Evolutionary conservation across 495 filamentous ascomycete genomes (phyloP), one percentile per base, ranked within the genome.

Genomic region (Daldinia vernicosa): DNA sequence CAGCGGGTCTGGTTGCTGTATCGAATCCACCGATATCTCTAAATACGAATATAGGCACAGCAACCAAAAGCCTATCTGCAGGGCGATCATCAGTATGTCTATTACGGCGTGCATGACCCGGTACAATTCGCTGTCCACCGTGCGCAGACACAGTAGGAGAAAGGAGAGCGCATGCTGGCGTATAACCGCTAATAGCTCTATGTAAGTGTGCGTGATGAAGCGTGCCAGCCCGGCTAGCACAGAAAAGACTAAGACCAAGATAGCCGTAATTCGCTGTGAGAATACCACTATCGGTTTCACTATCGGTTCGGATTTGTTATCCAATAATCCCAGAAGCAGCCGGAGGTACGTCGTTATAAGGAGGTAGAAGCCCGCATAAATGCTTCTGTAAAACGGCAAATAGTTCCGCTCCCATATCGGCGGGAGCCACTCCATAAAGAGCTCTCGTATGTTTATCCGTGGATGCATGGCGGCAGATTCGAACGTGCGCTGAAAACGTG

Each of bases 1-100:
- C 43, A 70, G 39, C 37, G 61, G 67, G 22, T 3, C 15, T 9
- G 54, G 35, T 12, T 63, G 59, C n/a, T 17, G 33, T 9, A 35
- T 24, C 6, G 17, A 12, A 15, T 28, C 47, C 8, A 30, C 4
- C 6, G 8, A 24, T 19, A 0, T 56, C 17, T 56, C 53, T 3
- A 56, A 5, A 4, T n/a, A 45, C 6, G 27, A 45, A 32, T 43
- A 64, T 32, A 55, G 14, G 15, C 59, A 33, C 7, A 51, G 17
- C 26, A 56, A 11, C 53, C 53, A 56, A 30, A 56, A 56, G 8
- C 27, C 27, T 19, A 33, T 5, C 4, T 32, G 14, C 30, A 35
- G 28, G 27, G 17, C n/a, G 8, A 35, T 22, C 8, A 12, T 17
- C 17, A 35, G 26, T 19, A 17, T 1, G 30, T 35, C n/a, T 14